Percentiles rank a stretch among this genome's conserved stretches.
Evolutionary conservation across 2,329 filamentous ascomycete genomes (phyloP).

Genomic region (Phyllachora maydis): DNA sequence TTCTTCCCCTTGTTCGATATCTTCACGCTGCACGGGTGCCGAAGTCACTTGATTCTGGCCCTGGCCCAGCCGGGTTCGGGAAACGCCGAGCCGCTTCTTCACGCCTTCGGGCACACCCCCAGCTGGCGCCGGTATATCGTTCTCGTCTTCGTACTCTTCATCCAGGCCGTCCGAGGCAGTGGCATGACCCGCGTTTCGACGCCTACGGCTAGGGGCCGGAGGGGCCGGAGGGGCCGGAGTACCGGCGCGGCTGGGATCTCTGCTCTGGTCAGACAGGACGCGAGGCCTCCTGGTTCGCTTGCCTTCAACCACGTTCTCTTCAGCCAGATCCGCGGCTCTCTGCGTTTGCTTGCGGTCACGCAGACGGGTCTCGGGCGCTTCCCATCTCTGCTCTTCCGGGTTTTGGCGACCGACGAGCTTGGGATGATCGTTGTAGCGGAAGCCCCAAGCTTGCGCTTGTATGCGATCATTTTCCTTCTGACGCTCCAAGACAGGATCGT

Average conservation of each 20-base stretch:
- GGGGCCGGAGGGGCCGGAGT: conserved; percentile 19
- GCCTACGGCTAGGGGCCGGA: conserved; percentile 10
- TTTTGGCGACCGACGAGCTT: conserved; percentile 38
- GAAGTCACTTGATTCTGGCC: too few relatives aligned
- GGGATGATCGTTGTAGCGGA: conserved; percentile 37
- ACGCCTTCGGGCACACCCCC: too few relatives aligned
- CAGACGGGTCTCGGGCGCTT: conserved; percentile 29
- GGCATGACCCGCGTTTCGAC: too few relatives aligned
- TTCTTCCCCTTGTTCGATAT: too few relatives aligned
- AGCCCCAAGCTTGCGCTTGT: conserved; percentile 37
- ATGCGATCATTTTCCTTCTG: conserved; percentile 28
- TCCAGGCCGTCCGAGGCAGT: too few relatives aligned
- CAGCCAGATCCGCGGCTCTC: conserved; percentile 33
- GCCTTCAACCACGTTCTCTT: conserved; percentile 20
- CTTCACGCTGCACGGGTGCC: too few relatives aligned
- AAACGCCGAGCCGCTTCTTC: too few relatives aligned
- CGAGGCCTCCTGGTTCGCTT: conserved; percentile 33
- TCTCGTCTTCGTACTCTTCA: too few relatives aligned
- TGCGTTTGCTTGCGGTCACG: conserved; percentile 36
- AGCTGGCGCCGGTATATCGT: too few relatives aligned
- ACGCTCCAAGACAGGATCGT: conserved; percentile 23
- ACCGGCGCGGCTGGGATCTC: conserved; percentile 27
- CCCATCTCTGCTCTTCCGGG: conserved; percentile 32
- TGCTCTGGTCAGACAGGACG: conserved; percentile 27
- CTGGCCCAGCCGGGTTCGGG: too few relatives aligned